Percentiles rank a stretch among this genome's conserved stretches.
These are phyloP conservation scores for Simplicillium aogashimaense DNA, from an alignment of 2,329 filamentous ascomycete genomes.

Conservation along the genomic window DNA sequence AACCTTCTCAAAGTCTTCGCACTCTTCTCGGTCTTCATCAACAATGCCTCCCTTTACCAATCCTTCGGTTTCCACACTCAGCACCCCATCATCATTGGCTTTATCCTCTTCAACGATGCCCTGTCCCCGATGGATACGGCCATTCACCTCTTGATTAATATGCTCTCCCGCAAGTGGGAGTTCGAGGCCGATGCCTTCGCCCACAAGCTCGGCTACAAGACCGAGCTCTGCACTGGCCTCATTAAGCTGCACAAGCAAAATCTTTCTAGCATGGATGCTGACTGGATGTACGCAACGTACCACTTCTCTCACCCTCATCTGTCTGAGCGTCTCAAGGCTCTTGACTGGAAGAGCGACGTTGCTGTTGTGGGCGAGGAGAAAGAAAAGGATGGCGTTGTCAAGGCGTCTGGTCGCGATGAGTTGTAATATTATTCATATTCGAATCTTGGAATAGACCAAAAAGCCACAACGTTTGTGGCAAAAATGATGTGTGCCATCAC, in stretches of 20 bases:
- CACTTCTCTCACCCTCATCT: slow-evolving; percentile 97
- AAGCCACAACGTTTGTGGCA: no score
- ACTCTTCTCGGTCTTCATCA: slow-evolving; percentile 94
- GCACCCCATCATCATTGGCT: slow-evolving; percentile 90
- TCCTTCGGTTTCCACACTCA: slow-evolving; percentile 81
- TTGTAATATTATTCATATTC: slow-evolving; percentile 41
- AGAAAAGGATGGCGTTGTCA: slow-evolving; percentile 41
- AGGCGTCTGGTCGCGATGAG: slow-evolving; percentile 65
- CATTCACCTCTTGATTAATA: slow-evolving; percentile 91
- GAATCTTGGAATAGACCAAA: no score
- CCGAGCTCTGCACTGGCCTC: slow-evolving; percentile 74
- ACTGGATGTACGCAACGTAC: slow-evolving; percentile 97
- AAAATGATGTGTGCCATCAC: no score
- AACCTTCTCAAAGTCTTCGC: slow-evolving; percentile 97
- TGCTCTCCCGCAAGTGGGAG: slow-evolving; percentile 88
- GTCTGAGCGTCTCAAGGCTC: slow-evolving; percentile 81
- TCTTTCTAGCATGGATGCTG: slow-evolving; percentile 95
- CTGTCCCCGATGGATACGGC: slow-evolving; percentile 89
- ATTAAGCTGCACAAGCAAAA: slow-evolving; percentile 99
- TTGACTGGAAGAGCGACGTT: slow-evolving; percentile 68
- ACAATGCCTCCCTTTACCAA: slow-evolving; percentile 83
- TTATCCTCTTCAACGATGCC: slow-evolving; percentile 96
- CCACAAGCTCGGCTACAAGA: slow-evolving; percentile 69
- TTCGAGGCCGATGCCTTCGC: slow-evolving; percentile 95
- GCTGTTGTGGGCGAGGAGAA: slow-evolving; percentile 31